These are phyloP conservation scores for Septoria petroselini DNA, from an alignment of 2,329 filamentous ascomycete species.

Conservation along the genomic window DNA sequence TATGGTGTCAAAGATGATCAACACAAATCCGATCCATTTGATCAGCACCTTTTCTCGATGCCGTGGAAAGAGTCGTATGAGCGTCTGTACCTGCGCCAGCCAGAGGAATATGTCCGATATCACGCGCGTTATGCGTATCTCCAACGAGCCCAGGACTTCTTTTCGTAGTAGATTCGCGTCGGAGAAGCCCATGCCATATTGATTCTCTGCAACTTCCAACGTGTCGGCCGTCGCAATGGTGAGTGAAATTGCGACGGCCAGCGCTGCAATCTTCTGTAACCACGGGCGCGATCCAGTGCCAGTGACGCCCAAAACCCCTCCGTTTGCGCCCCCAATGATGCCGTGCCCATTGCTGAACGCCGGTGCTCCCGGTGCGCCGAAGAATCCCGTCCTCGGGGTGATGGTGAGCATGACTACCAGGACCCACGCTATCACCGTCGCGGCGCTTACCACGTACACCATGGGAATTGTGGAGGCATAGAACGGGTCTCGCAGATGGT, in stretches of 20 bases:
- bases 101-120: slow-evolving; percentile 96
- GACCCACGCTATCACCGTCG: slow-evolving; percentile 86
- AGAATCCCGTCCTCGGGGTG: slow-evolving; percentile 88
- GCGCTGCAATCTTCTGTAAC: slow-evolving; percentile 71
- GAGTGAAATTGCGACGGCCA: slow-evolving; percentile 71
- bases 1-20: slow-evolving; percentile 85
- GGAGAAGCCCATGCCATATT: slow-evolving; percentile 76
- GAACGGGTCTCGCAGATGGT: slow-evolving; percentile 79
- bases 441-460: slow-evolving; percentile 86
- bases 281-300: slow-evolving; percentile 89
- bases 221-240: slow-evolving; percentile 93
- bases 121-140: slow-evolving; percentile 85
- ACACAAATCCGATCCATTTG: slow-evolving; percentile 94
- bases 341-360: slow-evolving; percentile 63
- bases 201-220: slow-evolving; percentile 75
- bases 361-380: slow-evolving; percentile 62
- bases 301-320: slow-evolving; percentile 61
- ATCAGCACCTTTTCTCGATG: slow-evolving; percentile 98
- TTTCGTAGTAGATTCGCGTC: slow-evolving; percentile 73
- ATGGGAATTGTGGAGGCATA: slow-evolving; percentile 91
- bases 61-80: slow-evolving; percentile 91
- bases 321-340: slow-evolving; percentile 77
- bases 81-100: slow-evolving; percentile 94
- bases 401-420: slow-evolving; percentile 92
- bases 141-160: slow-evolving; percentile 75